Conservation (phyloP, 1,284 basidiomycete genomes). For the Golubevia pallescens region DNA sequence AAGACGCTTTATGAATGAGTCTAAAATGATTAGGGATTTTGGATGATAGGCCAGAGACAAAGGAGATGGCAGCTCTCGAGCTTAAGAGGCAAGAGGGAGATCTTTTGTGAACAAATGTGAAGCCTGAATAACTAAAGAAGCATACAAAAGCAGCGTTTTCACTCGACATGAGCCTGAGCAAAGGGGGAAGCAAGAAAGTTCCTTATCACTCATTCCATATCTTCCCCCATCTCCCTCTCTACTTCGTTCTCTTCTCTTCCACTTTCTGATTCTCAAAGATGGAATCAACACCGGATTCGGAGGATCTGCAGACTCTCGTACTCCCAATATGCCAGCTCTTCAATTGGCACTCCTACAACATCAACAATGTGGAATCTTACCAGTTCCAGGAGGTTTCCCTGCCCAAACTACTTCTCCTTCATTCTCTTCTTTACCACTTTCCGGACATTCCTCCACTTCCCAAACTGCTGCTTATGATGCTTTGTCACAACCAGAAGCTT, state of each 20-base stretch:
- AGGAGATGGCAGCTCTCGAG: too few species aligned
- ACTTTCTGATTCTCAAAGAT: too few species aligned
- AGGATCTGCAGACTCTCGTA: slow-evolving; percentile 46
- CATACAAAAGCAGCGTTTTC: too few species aligned
- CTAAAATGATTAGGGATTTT: not conserved
- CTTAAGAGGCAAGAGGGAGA: too few species aligned
- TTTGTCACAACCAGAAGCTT: slow-evolving; percentile 72
- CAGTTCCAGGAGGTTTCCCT: slow-evolving; percentile 32
- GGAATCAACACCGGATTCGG: slow-evolving; percentile 46
- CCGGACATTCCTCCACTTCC: too few species aligned
- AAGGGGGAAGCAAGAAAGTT: too few species aligned
- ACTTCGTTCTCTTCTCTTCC: not conserved
- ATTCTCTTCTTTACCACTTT: too few species aligned
- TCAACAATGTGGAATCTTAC: slow-evolving; percentile 50
- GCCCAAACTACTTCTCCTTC: slow-evolving; percentile 1
- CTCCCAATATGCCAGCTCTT: slow-evolving; percentile 38
- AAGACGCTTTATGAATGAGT: not conserved
- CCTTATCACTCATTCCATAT: not conserved
- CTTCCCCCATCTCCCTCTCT: not conserved
- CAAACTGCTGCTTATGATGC: slow-evolving; percentile 4
- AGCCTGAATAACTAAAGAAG: too few species aligned
- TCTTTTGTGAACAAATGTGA: too few species aligned
- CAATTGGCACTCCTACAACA: slow-evolving; percentile 51
- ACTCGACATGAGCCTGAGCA: too few species aligned
- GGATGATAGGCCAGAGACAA: too few species aligned